Evolutionary conservation across 2,329 filamentous ascomycete species (phyloP).

Genomic region (Colletotrichum sp.): DNA sequence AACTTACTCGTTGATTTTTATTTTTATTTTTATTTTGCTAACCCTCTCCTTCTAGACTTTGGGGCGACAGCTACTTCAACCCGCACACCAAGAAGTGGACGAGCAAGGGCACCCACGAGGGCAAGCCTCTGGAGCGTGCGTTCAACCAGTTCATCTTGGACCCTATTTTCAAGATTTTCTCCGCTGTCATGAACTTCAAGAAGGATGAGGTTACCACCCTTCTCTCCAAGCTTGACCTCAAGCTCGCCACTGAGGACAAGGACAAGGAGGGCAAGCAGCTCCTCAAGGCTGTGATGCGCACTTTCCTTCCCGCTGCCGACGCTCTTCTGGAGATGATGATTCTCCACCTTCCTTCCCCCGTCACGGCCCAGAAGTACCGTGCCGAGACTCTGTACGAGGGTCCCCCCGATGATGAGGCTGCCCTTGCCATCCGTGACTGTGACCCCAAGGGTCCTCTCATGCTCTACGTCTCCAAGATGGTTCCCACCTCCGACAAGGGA

Average conservation of each 20-base stretch:
- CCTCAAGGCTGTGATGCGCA: constrained; percentile 97
- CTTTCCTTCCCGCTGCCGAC: constrained; percentile 98
- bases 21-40: constrained; percentile 12
- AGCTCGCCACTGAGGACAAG: constrained; percentile 85
- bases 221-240: constrained; percentile 92
- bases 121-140: constrained; percentile 91
- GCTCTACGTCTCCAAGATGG: constrained; percentile 99
- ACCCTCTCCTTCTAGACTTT: constrained; percentile 35
- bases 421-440: constrained; percentile 97
- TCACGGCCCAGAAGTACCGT: constrained; percentile 97
- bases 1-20: not conserved
- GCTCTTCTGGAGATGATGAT: constrained; percentile 99
- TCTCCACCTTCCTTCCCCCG: constrained; percentile 95
- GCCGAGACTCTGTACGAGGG: constrained; percentile 98
- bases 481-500: constrained; percentile 98
- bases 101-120: constrained; percentile 82
- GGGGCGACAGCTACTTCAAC: constrained; percentile 99
- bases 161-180: constrained; percentile 99
- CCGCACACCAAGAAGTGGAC: constrained; percentile 99
- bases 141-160: constrained; percentile 99
- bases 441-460: constrained; percentile 98
- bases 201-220: constrained; percentile 86
- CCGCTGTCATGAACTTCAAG: constrained; percentile 97
- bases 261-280: constrained; percentile 97
- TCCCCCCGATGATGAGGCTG: constrained; percentile 88